phyloP scores from a whole-genome alignment of 1,284 basidiomycete genomes.

The Termitomyces sp. region DNA sequence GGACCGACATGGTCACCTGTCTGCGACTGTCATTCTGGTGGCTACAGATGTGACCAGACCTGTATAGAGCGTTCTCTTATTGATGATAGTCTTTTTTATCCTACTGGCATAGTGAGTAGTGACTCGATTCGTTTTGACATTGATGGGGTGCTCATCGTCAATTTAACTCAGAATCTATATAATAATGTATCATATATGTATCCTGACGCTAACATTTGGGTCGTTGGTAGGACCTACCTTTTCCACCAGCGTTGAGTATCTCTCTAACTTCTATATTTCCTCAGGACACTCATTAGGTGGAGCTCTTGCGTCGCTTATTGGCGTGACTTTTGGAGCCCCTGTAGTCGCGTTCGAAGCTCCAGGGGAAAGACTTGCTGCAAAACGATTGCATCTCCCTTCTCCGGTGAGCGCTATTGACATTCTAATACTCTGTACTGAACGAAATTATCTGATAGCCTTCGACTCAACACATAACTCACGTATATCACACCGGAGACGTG shows the following conservation, averaged over 20 bases:
- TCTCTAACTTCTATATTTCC: background rate
- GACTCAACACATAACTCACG: constrained; percentile 59
- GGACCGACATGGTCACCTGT: constrained; percentile 84
- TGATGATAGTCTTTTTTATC: constrained; percentile 79
- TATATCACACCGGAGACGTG: constrained; percentile 68
- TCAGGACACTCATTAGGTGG: constrained; percentile 71
- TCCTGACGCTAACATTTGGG: constrained; percentile 78
- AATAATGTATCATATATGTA: constrained; percentile 81
- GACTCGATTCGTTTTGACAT: background rate
- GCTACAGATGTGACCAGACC: constrained; percentile 63
- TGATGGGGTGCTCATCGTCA: background rate
- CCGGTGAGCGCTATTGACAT: constrained; percentile 33
- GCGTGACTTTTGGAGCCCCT: constrained; percentile 79
- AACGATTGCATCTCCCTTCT: constrained; percentile 72
- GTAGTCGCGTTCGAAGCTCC: constrained; percentile 88
- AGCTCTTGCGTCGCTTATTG: constrained; percentile 72
- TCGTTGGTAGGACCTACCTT: constrained; percentile 42
- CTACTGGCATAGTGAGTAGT: constrained; percentile 51
- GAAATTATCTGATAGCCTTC: constrained; percentile 37
- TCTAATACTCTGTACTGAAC: constrained; percentile 3
- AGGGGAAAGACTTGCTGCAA: constrained; percentile 84
- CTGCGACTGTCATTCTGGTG: constrained; percentile 74
- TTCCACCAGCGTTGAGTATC: no score
- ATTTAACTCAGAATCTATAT: constrained; percentile 54
- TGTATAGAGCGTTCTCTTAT: constrained; percentile 74